Evolutionary conservation across 495 filamentous ascomycete species (phyloP).

Genomic region (Lasiosphaeria ovina): DNA sequence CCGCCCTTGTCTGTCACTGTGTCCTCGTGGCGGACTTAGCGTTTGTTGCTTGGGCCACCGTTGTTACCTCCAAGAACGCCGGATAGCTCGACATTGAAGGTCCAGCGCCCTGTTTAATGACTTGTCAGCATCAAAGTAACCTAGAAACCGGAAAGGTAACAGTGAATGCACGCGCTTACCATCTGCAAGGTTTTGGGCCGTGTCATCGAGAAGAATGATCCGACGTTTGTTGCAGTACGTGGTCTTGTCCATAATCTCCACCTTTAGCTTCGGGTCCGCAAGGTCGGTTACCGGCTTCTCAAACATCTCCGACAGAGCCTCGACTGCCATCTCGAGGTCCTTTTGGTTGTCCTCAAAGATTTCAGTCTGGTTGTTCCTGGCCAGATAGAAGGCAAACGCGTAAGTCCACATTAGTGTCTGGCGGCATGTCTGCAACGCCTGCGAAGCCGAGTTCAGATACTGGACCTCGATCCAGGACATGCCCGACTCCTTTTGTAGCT

Average conservation of each 20-base stretch:
- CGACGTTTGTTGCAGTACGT: slow-evolving; percentile 91
- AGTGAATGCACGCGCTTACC: slow-evolving; percentile 58
- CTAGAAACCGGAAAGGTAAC: background rate
- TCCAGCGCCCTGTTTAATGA: slow-evolving; percentile 40
- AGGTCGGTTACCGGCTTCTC: slow-evolving; percentile 89
- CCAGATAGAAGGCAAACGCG: slow-evolving; percentile 94
- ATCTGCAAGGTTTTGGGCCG: slow-evolving; percentile 82
- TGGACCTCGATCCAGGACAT: slow-evolving; percentile 99
- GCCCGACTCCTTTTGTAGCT: slow-evolving; percentile 84
- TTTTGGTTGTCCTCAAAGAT: slow-evolving; percentile 99
- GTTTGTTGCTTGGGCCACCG: slow-evolving; percentile 19
- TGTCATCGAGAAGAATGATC: slow-evolving; percentile 85
- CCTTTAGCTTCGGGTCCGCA: slow-evolving; percentile 69
- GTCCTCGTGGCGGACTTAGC: too few species aligned
- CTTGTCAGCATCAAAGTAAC: slow-evolving; percentile 3
- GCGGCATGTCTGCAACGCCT: slow-evolving; percentile 90
- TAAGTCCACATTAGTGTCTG: slow-evolving; percentile 99
- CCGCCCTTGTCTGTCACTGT: too few species aligned
- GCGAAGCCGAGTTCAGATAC: slow-evolving; percentile 88
- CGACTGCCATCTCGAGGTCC: slow-evolving; percentile 94
- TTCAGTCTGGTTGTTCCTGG: slow-evolving; percentile 90
- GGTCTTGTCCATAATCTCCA: slow-evolving; percentile 98
- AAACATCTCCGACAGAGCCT: slow-evolving; percentile 94
- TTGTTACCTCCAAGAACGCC: slow-evolving; percentile 6
- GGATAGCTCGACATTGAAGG: slow-evolving; percentile 45